Percentiles rank a stretch among this genome's conserved stretches.
Conservation (phyloP, 176 grass and related monocot species). For the Juncus effusus region DNA sequence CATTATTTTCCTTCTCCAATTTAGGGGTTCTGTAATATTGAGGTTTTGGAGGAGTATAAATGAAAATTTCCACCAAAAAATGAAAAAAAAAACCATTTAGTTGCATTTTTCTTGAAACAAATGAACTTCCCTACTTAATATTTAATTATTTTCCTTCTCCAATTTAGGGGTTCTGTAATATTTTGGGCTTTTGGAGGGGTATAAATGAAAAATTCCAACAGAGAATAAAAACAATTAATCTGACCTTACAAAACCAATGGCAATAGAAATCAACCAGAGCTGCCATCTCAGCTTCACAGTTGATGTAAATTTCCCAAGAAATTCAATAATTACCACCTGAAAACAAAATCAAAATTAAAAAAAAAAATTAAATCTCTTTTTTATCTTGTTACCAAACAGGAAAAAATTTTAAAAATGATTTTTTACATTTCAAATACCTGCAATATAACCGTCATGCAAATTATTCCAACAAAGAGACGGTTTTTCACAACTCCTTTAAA, state of each 20-base stretch:
- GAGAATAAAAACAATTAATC: constrained; percentile 3
- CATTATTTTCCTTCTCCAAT: too few species aligned
- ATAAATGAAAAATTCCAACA: too few species aligned
- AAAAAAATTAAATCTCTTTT: constrained; percentile 25
- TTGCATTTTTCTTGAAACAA: constrained; percentile 17
- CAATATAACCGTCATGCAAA: constrained; percentile 57
- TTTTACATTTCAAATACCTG: constrained; percentile 47
- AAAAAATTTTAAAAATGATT: not conserved
- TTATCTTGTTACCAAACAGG: constrained; percentile 8
- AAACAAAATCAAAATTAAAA: constrained; percentile 13
- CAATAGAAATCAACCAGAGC: constrained; percentile 78
- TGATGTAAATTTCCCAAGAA: constrained; percentile 89
- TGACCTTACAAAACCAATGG: constrained; percentile 76
- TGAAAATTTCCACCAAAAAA: too few species aligned
- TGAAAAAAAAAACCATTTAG: not conserved
- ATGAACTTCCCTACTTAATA: not conserved
- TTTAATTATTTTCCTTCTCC: too few species aligned
- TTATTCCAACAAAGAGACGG: constrained; percentile 58
- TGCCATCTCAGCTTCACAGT: constrained; percentile 80
- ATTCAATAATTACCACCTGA: constrained; percentile 82
- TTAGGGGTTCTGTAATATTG: too few species aligned
- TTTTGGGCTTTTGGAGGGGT: too few species aligned
- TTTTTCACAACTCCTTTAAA: constrained; percentile 74
- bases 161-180: too few species aligned
- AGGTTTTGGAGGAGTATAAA: too few species aligned